A percentile compares a stretch with the other conserved stretches of the same genome.
phyloP scores from a whole-genome alignment of 78 protist genomes.

The Planoprotostelium fungivorum region DNA sequence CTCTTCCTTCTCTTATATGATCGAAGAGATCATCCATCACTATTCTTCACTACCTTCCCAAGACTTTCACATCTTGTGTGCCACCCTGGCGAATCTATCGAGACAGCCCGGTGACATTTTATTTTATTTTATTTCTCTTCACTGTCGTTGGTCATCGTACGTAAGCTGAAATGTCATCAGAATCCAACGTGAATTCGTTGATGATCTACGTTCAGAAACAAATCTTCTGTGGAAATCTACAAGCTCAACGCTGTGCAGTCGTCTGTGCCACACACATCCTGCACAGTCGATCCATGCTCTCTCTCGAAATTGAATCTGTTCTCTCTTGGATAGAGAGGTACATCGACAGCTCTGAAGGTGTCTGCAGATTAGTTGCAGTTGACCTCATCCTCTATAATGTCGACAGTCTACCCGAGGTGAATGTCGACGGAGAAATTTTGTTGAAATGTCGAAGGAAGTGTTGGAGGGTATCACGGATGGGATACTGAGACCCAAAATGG shows the following conservation, averaged over 20 bases:
- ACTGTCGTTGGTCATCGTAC: neutral
- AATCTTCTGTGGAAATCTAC: neutral
- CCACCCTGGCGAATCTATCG: neutral
- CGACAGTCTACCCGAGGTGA: no score
- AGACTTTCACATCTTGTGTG: neutral
- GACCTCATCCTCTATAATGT: no score
- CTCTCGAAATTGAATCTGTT: no score
- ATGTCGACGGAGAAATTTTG: neutral
- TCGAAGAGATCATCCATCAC: neutral
- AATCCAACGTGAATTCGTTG: neutral
- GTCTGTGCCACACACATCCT: neutral
- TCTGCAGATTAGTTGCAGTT: no score
- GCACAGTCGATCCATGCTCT: neutral
- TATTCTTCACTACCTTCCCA: neutral
- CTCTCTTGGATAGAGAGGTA: no score
- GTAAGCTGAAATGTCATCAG: neutral
- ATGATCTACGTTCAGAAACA: neutral
- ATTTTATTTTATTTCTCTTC: neutral
- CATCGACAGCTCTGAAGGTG: no score
- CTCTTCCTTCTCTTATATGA: neutral
- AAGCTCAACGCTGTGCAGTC: neutral
- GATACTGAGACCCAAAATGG: no score
- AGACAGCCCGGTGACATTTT: neutral
- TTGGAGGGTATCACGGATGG: neutral
- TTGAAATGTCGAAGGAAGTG: neutral